These are phyloP conservation scores for Saccharum spontaneum DNA, from an alignment of 176 grass and related monocot species.

Conservation along the genomic window DNA sequence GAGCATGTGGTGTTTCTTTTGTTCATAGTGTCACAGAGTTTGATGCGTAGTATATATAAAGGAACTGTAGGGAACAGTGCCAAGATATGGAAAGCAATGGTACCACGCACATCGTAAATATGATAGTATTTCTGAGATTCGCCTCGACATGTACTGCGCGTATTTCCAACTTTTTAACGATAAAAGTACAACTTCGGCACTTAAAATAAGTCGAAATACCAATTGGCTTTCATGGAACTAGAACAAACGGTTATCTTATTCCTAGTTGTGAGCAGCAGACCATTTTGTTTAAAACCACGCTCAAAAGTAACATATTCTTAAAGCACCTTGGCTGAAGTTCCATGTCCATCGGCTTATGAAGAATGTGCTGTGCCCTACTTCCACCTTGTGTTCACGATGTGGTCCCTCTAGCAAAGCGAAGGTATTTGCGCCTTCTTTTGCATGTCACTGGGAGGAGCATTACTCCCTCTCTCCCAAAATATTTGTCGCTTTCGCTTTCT, in stretches of 20 bases:
- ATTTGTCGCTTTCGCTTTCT: too few relatives aligned
- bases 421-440: neutral
- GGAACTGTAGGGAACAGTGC: neutral
- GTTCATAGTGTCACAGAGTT: neutral
- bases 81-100: neutral
- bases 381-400: slow-evolving; percentile 7
- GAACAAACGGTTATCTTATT: slow-evolving; percentile 15
- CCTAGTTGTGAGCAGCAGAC: rapidly evolving
- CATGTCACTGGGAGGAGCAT: neutral
- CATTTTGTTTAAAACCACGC: neutral
- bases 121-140: neutral
- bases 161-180: neutral
- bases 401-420: slow-evolving; percentile 53
- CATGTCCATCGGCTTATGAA: neutral
- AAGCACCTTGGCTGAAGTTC: neutral
- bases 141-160: neutral
- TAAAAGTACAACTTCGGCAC: rapidly evolving
- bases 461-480: too few relatives aligned
- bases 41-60: neutral
- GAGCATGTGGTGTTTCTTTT: neutral
- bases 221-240: slow-evolving; percentile 8
- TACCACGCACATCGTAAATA: rapidly evolving
- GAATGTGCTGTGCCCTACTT: neutral
- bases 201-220: neutral
- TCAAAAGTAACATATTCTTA: neutral